A percentile compares a stretch with the other conserved stretches of the same genome.
These are phyloP conservation scores for Linum trigynum DNA, from an alignment of 345 rosid species.

Conservation along the genomic window DNA sequence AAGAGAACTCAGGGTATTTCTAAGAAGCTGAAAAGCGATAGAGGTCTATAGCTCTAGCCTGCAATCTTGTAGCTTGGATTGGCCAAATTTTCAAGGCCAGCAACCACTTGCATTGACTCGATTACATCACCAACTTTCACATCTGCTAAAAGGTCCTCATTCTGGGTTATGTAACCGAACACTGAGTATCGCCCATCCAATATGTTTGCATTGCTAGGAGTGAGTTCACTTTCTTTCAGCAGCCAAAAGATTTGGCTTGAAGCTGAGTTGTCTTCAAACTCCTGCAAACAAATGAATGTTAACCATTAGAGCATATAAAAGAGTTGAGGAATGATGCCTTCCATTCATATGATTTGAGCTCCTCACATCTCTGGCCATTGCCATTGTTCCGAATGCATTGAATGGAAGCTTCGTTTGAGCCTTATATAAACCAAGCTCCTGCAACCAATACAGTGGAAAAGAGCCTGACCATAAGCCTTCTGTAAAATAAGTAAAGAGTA, in stretches of 20 bases:
- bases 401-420: constrained; percentile 96
- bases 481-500: not conserved
- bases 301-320: not conserved
- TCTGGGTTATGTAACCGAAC: constrained; percentile 82
- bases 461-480: not conserved
- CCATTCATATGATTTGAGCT: not conserved
- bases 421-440: constrained; percentile 97
- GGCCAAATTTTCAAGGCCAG: constrained; percentile 80
- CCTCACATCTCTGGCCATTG: constrained; percentile 98
- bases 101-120: constrained; percentile 79
- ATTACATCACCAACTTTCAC: constrained; percentile 93
- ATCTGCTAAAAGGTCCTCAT: constrained; percentile 84
- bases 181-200: constrained; percentile 96
- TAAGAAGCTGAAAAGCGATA: no score
- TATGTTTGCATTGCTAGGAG: constrained; percentile 92
- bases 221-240: constrained; percentile 92
- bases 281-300: constrained; percentile 34
- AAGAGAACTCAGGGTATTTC: no score
- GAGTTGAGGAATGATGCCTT: not conserved
- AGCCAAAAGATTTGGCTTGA: constrained; percentile 98
- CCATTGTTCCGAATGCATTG: constrained; percentile 99
- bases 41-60: constrained; percentile 32
- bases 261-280: constrained; percentile 85
- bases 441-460: constrained; percentile 8
- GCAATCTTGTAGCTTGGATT: constrained; percentile 97